These are phyloP conservation scores for Penicillium psychrofluorescens DNA, from an alignment of 495 filamentous ascomycete genomes.

Conservation along the genomic window DNA sequence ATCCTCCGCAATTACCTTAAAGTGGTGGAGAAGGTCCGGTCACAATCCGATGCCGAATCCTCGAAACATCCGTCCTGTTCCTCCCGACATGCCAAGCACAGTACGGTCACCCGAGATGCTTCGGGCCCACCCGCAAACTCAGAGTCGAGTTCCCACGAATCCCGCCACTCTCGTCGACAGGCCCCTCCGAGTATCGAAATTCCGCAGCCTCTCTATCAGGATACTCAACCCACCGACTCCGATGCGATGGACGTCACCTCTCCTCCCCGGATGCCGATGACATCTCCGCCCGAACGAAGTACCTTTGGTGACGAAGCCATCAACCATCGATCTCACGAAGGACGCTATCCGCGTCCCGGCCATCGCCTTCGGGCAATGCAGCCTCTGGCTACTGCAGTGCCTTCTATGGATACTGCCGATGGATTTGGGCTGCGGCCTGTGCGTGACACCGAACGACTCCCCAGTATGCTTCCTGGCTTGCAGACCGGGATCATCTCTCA, in stretches of 20 bases:
- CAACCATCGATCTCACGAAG: slow-evolving; percentile 50
- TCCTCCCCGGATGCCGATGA: slow-evolving; percentile 59
- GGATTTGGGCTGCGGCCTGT: slow-evolving; percentile 72
- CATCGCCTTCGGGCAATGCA: slow-evolving; percentile 53
- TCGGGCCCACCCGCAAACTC: slow-evolving; percentile 24
- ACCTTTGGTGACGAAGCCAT: slow-evolving; percentile 50
- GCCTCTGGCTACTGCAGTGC: slow-evolving; percentile 59
- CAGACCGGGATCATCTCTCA: slow-evolving; percentile 72
- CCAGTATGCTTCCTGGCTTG: slow-evolving; percentile 71
- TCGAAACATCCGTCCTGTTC: slow-evolving; percentile 40
- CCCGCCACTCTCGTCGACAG: slow-evolving; percentile 52
- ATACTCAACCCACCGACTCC: slow-evolving; percentile 38
- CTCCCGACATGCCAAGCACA: slow-evolving; percentile 34
- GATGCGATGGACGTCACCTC: slow-evolving; percentile 56
- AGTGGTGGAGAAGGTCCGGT: slow-evolving; percentile 82
- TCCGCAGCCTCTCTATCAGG: slow-evolving; percentile 49
- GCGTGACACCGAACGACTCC: slow-evolving; percentile 78
- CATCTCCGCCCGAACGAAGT: slow-evolving; percentile 68
- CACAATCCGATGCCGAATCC: slow-evolving; percentile 67
- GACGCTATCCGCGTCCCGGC: slow-evolving; percentile 36
- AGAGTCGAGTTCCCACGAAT: slow-evolving; percentile 37
- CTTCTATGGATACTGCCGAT: slow-evolving; percentile 67
- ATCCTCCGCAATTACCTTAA: slow-evolving; percentile 98
- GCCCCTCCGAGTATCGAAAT: slow-evolving; percentile 71
- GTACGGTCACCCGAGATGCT: slow-evolving; percentile 14